A percentile compares a stretch with the other conserved stretches of the same genome.
Conservation (phyloP, 164 flowering plant species). For the Cinnamomum chago region DNA sequence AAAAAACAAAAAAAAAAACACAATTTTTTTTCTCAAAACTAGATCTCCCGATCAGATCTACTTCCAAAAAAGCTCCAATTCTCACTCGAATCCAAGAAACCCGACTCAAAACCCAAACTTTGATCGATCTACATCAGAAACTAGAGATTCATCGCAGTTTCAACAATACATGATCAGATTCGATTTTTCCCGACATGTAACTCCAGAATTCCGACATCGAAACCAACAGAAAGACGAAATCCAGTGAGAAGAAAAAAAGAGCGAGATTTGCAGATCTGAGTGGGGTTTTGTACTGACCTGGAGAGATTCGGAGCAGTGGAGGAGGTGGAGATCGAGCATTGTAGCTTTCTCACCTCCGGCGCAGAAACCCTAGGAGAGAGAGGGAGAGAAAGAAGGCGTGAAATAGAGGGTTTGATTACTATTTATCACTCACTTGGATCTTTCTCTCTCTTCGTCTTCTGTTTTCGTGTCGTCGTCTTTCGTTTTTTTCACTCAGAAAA, state of each 20-base stretch:
- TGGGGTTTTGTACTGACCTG: not conserved
- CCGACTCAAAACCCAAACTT: not conserved
- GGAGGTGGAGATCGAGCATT: slow-evolving; percentile 1
- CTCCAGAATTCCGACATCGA: slow-evolving; percentile 1
- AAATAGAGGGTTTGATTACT: slow-evolving; percentile 3
- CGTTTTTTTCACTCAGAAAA: slow-evolving; percentile 1
- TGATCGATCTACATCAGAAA: not conserved
- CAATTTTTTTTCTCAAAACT: not conserved
- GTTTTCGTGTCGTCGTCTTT: not conserved
- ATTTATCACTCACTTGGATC: not conserved
- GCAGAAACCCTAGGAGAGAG: slow-evolving; percentile 7
- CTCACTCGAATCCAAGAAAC: not conserved
- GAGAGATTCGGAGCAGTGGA: not conserved
- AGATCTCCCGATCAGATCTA: not conserved
- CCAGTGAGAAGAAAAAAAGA: not conserved
- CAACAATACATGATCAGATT: not conserved
- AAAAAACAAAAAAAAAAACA: not conserved
- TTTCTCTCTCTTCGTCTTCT: not conserved
- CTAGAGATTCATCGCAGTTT: not conserved
- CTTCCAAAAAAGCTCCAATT: not conserved
- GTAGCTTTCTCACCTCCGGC: not conserved
- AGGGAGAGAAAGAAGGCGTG: not conserved
- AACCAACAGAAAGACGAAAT: not conserved
- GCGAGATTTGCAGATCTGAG: not conserved
- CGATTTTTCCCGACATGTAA: not conserved